Percentiles rank a stretch among this genome's conserved stretches.
Evolutionary conservation across 2,329 filamentous ascomycete genomes (phyloP).

Genomic region (Paracoccidioides lutzii): DNA sequence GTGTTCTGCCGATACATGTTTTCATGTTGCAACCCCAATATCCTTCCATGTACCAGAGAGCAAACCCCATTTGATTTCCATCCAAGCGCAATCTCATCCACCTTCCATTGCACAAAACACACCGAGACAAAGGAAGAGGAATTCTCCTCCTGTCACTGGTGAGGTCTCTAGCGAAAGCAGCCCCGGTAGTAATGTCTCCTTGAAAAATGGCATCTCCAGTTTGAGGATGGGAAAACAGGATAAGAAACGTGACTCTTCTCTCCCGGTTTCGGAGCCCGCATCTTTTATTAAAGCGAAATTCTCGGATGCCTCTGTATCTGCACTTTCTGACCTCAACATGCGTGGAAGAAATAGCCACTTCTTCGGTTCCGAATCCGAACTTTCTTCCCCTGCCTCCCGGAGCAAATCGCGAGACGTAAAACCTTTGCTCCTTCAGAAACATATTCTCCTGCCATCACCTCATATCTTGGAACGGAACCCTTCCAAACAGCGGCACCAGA

Average conservation of each 20-base stretch:
- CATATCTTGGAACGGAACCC: background rate
- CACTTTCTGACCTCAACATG: constrained; percentile 4
- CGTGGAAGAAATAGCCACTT: background rate
- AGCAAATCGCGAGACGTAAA: background rate
- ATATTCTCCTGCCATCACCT: background rate
- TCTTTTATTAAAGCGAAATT: background rate
- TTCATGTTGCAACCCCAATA: constrained; percentile 11
- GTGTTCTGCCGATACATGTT: constrained; percentile 2
- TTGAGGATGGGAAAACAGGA: constrained; percentile 6
- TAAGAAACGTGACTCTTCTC: constrained; percentile 6
- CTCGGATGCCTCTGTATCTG: constrained; percentile 3
- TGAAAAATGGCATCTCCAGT: constrained; percentile 5
- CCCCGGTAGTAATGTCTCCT: background rate
- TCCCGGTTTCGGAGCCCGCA: background rate
- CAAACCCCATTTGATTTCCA: constrained; percentile 12
- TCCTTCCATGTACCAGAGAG: constrained; percentile 8
- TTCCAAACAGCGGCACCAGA: background rate
- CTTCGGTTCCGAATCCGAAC: background rate
- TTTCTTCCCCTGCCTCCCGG: background rate
- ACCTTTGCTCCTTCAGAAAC: background rate
- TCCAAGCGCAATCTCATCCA: constrained; percentile 3
- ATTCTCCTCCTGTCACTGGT: background rate
- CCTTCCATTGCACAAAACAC: constrained; percentile 1
- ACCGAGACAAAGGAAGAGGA: constrained; percentile 7
- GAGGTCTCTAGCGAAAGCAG: background rate